Evolutionary conservation across 345 rosid species (phyloP), one percentile per base, ranked within the genome.

Genomic region (Brassica juncea): DNA sequence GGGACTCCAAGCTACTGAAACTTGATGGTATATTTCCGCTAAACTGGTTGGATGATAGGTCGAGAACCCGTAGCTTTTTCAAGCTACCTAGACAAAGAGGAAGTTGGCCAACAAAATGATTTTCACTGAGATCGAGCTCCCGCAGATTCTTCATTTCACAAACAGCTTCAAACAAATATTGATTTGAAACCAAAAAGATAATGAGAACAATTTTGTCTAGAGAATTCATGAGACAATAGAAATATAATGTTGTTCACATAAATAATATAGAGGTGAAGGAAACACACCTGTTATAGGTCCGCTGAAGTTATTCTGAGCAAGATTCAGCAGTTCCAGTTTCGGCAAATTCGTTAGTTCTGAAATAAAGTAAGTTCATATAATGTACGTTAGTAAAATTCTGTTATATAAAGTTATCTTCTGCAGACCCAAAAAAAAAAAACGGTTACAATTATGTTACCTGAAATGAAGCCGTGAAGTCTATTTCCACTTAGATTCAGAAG

Each of bases 81-180:
- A 70, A 49, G 37, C 70, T 49, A 21, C 55, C 69, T 25, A 78
- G 19, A 28, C 67, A 78, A 1, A 54, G 7, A 54, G 81, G 81
- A 64, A 78, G 32, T 0, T 78, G 12, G 6, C 72, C 72, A 0
- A 15, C 34, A 4, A 71, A 8, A 35, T 55, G 0, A 11, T 65
- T 78, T 16, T 4, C 12, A 0, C 27, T 9, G 2, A 78, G 76
- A 28, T 78, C 5, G 5, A 78, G 66, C 49, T 71, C 72, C 1
- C 15, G 44, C 16, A 78, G 12, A 63, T 71, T 64, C 42, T 70
- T 77, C 58, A 77, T 25, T 11, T 67, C 60, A 60, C 73, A 73
- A 21, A 42, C 0, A 0, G 31, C 73, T 68, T 39, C 57, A 58
- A 8, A 23, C 23, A 55, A 37, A 49, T 49, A 14, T 10, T 25